Percentiles rank a stretch among this genome's conserved stretches.
Evolutionary conservation across 306 rosid genomes (phyloP).

Genomic region (Delonix regia): DNA sequence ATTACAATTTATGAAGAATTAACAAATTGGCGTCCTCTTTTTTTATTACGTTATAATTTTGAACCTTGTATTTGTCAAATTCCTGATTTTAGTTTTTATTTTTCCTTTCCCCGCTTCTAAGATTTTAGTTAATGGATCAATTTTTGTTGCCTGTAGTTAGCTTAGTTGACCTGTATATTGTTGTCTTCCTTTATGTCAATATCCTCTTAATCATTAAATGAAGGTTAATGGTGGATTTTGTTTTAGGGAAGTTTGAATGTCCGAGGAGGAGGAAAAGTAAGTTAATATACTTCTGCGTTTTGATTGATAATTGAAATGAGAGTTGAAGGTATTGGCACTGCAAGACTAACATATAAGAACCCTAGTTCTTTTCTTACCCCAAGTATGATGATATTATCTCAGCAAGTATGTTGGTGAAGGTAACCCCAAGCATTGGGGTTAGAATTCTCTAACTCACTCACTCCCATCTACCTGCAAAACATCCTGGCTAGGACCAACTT

Average conservation of each 20-base stretch:
- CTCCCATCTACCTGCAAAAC: not conserved
- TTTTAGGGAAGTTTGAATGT: constrained; percentile 18
- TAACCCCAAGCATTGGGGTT: not conserved
- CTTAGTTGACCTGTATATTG: not conserved
- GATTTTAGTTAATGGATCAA: not conserved
- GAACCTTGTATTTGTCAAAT: not conserved
- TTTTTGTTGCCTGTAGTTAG: not conserved
- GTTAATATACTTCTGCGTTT: constrained; percentile 6
- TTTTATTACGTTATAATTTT: not conserved
- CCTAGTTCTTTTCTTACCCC: constrained; percentile 1
- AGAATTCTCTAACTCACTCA: not conserved
- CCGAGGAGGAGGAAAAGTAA: not conserved
- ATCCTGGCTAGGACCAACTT: not conserved
- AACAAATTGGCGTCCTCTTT: not conserved
- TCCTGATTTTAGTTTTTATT: not conserved
- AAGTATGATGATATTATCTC: not conserved
- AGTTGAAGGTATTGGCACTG: not conserved
- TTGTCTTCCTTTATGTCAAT: not conserved
- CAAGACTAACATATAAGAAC: not conserved
- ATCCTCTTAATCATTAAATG: not conserved
- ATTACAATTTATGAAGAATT: not conserved
- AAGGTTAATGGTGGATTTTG: not conserved
- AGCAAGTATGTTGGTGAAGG: not conserved
- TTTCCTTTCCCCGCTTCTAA: not conserved
- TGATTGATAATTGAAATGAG: constrained; percentile 1